These are phyloP conservation scores for Crassisporium funariophilum DNA, from an alignment of 768 basidiomycete genomes.

Conservation along the genomic window DNA sequence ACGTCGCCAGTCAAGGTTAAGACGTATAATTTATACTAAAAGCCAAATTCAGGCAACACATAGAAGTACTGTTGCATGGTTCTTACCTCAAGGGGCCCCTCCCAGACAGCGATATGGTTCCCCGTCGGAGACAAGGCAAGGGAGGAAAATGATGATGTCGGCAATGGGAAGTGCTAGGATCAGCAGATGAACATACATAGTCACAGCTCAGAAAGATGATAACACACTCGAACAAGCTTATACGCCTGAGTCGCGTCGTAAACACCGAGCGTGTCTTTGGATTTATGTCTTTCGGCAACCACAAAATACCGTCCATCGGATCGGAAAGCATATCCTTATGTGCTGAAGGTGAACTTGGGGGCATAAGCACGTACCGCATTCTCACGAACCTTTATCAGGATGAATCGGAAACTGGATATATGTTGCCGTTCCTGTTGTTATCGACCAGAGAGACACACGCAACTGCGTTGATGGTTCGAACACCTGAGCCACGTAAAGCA, in stretches of 20 bases:
- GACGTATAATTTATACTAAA: slow-evolving; percentile 76
- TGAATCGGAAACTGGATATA: slow-evolving; percentile 87
- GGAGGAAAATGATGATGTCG: slow-evolving; percentile 72
- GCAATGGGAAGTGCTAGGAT: slow-evolving; percentile 82
- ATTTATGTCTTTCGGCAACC: slow-evolving; percentile 86
- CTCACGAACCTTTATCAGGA: slow-evolving; percentile 68
- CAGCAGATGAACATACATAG: background rate
- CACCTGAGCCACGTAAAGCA: background rate
- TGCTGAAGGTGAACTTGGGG: background rate
- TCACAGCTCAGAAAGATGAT: background rate
- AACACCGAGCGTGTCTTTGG: slow-evolving; percentile 83
- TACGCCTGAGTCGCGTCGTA: slow-evolving; percentile 77
- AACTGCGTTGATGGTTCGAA: slow-evolving; percentile 49
- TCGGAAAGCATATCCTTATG: slow-evolving; percentile 73
- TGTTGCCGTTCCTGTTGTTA: slow-evolving; percentile 71
- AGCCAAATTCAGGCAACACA: slow-evolving; percentile 4
- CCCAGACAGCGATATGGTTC: slow-evolving; percentile 79
- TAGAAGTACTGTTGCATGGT: slow-evolving; percentile 1
- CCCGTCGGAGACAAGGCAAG: slow-evolving; percentile 78
- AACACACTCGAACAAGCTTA: slow-evolving; percentile 55
- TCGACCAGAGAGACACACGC: slow-evolving; percentile 84
- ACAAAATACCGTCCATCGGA: slow-evolving; percentile 83
- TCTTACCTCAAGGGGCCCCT: slow-evolving; percentile 78
- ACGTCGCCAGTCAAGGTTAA: slow-evolving; percentile 66
- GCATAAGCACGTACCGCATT: background rate